Conservation (phyloP, 768 basidiomycete genomes). For the Chalciporus sphaerocephalus region DNA sequence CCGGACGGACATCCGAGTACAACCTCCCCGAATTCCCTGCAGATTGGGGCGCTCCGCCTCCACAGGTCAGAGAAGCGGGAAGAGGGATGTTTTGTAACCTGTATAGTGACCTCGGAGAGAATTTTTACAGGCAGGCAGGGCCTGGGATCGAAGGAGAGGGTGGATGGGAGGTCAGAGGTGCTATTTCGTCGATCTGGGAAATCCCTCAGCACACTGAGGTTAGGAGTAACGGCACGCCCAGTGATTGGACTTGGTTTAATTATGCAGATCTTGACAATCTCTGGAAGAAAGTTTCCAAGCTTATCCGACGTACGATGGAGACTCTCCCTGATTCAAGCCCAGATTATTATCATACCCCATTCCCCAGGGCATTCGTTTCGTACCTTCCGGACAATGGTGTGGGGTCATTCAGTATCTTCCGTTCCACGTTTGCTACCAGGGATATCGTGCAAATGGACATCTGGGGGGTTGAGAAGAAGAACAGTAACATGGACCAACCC, state of each 20-base stretch:
- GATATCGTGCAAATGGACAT: slow-evolving; percentile 11
- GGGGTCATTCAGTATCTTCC: slow-evolving; percentile 40
- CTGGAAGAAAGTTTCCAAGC: slow-evolving; percentile 38
- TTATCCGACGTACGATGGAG: slow-evolving; percentile 34
- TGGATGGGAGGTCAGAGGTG: slow-evolving; percentile 45
- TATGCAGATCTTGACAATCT: slow-evolving; percentile 34
- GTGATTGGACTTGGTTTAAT: slow-evolving; percentile 30
- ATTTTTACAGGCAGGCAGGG: slow-evolving; percentile 44
- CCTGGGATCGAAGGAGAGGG: slow-evolving; percentile 24
- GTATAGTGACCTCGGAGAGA: slow-evolving; percentile 52
- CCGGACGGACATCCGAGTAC: slow-evolving; percentile 26
- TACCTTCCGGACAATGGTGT: slow-evolving; percentile 47
- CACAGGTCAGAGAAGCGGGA: slow-evolving; percentile 29
- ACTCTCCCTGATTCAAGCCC: slow-evolving; percentile 4
- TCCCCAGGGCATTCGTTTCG: slow-evolving; percentile 26
- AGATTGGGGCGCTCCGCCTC: slow-evolving; percentile 43
- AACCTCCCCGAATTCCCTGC: slow-evolving; percentile 36
- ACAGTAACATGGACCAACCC: slow-evolving; percentile 1
- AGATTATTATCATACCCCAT: slow-evolving; percentile 8
- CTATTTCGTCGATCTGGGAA: slow-evolving; percentile 40
- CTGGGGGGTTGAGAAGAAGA: slow-evolving; percentile 19
- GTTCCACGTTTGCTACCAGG: slow-evolving; percentile 24
- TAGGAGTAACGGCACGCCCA: not conserved
- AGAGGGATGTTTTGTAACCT: slow-evolving; percentile 46
- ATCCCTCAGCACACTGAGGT: slow-evolving; percentile 16